Base-by-base conservation (phyloP, 129 eudicot species). In the Flaveria ramosissima region DNA sequence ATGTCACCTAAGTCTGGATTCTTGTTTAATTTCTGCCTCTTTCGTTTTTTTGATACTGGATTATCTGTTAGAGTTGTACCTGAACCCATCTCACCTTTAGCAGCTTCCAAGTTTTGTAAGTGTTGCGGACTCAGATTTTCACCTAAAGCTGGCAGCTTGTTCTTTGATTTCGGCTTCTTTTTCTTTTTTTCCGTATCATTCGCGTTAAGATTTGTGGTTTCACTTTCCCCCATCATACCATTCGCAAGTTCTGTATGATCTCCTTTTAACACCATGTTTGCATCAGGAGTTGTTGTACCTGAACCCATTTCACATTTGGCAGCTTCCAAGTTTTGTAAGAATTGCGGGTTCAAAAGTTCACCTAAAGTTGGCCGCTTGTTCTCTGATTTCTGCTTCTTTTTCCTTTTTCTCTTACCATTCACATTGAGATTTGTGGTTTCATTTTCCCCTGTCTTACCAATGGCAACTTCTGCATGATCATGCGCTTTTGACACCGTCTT, bases 51-150 rank as follows among this genome's bases (percentile, higher is more conserved):
- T 23, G 17, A 24, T 70, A 67, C 39, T 23, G 70, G 10, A 26
- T 26, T 42, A 36, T 70, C 46, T 63, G 17, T 42, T 67, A 76
- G 68, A 13, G 71, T 51, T 53, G 59, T 59, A 56, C 76, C 83
- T 50, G 61, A 27, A 42, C 78, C 73, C 14, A 2, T 16, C 65
- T 21, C 70, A 71, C 62, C 65, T 32, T 65, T 46, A 66, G 71
- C 70, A 45, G 76, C 9, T 76, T 41, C 66, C 46, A 45, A 17
- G 10, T 65, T 46, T 32, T 71, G 19, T 27, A 45, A 71, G 48
- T 24, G 42, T 1, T 23, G 19, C 3, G 73, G 64, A 43, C 9
- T 67, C 75, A 56, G 6, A 13, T n/a, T 55, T 10, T 74, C 75
- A 73, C 75, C 70, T 73, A 17, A 23, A 14, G 20, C 36, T 48